phyloP scores from a whole-genome alignment of 768 basidiomycete species.

The Mycena pura region DNA sequence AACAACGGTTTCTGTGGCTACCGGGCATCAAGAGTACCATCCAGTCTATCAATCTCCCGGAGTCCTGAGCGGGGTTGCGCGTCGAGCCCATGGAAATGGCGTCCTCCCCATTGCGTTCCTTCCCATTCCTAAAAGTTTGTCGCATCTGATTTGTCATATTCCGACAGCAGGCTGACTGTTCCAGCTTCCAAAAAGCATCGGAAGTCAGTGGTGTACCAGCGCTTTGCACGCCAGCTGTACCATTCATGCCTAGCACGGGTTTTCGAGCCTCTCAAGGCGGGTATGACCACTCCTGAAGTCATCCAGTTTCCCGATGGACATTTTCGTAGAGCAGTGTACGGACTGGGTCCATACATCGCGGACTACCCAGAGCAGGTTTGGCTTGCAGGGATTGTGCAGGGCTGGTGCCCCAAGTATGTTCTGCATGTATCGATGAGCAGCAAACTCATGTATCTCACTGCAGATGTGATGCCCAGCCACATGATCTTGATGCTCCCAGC shows the following conservation, averaged over 20 bases:
- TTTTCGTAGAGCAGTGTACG: conserved; percentile 31
- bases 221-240: conserved; percentile 29
- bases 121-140: conserved; percentile 34
- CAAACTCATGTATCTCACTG: background rate
- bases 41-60: background rate
- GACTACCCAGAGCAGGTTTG: conserved; percentile 37
- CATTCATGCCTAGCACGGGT: conserved; percentile 30
- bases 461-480: conserved; percentile 22
- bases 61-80: background rate
- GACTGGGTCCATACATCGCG: conserved; percentile 37
- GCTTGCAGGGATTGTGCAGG: conserved; percentile 32
- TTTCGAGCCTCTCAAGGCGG: conserved; percentile 26
- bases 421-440: background rate
- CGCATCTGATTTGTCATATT: background rate
- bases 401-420: conserved; percentile 37
- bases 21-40: too few relatives aligned
- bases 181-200: background rate
- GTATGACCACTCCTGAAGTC: conserved; percentile 34
- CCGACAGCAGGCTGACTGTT: background rate
- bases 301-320: conserved; percentile 35
- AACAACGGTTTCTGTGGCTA: conserved; percentile 33
- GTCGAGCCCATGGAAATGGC: conserved; percentile 26
- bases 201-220: background rate
- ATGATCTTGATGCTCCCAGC: conserved; percentile 24
- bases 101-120: conserved; percentile 25